These are phyloP conservation scores for Calonectria multiphialidica DNA, from an alignment of 2,329 filamentous ascomycete species.

Conservation along the genomic window DNA sequence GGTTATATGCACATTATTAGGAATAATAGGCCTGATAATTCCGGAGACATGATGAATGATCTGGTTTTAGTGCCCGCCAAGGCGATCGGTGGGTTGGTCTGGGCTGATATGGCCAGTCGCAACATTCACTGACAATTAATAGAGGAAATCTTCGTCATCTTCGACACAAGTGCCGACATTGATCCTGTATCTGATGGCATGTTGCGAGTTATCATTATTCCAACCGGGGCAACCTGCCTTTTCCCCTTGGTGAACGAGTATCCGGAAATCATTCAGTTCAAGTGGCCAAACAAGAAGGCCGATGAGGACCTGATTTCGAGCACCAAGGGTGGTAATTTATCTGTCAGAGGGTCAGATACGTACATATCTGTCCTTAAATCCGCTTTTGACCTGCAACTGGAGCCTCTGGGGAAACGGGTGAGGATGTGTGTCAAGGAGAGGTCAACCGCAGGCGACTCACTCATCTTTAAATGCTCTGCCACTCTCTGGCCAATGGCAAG, in stretches of 20 bases:
- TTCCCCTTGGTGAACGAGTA: not conserved
- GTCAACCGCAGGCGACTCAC: not conserved
- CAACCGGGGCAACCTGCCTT: not conserved
- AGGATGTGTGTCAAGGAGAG: not conserved
- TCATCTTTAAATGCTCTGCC: not conserved
- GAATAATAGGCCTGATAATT: not conserved
- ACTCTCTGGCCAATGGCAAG: not conserved
- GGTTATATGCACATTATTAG: not conserved
- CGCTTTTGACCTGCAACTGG: not conserved
- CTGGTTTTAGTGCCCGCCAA: not conserved
- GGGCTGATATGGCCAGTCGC: too few species aligned
- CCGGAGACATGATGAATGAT: not conserved
- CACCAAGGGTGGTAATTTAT: not conserved
- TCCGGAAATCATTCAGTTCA: not conserved
- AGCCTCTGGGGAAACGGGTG: not conserved
- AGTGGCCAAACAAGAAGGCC: not conserved
- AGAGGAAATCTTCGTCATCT: not conserved
- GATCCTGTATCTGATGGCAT: not conserved
- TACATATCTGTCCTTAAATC: not conserved
- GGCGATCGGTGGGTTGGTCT: not conserved
- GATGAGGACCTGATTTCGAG: not conserved
- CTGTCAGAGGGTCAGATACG: not conserved
- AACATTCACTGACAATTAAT: not conserved
- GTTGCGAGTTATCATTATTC: not conserved
- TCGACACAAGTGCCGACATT: not conserved